phyloP scores from a whole-genome alignment of 163 green algal genomes.

The Chloroidium sp. region DNA sequence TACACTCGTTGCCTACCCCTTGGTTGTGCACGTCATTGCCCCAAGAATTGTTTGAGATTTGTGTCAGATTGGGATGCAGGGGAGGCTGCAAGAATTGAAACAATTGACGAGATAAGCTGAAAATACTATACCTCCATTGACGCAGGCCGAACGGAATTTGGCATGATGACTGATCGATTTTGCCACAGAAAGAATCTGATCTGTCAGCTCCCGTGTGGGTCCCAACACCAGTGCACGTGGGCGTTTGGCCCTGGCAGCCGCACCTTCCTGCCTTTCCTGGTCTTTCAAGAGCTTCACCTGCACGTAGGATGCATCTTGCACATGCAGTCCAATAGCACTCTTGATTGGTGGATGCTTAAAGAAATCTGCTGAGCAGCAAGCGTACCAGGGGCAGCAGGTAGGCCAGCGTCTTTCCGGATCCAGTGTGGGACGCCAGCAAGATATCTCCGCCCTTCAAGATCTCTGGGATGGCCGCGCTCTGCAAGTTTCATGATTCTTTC shows the following conservation, averaged over 20 bases:
- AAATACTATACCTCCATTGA: conserved; percentile 36
- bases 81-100: background rate
- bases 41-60: background rate
- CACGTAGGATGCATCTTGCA: background rate
- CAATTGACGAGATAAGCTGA: background rate
- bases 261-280: conserved; percentile 21
- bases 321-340: background rate
- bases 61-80: too few species aligned
- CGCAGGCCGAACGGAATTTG: conserved; percentile 65
- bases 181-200: conserved; percentile 77
- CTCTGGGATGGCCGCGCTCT: conserved; percentile 39
- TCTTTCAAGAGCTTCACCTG: conserved; percentile 59
- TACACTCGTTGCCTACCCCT: too few species aligned
- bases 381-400: conserved; percentile 68
- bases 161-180: conserved; percentile 77
- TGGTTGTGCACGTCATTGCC: background rate
- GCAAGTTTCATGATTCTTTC: background rate
- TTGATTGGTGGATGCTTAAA: background rate
- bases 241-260: conserved; percentile 40
- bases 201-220: conserved; percentile 89
- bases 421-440: conserved; percentile 56
- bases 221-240: conserved; percentile 80
- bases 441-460: conserved; percentile 57
- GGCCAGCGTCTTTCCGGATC: conserved; percentile 72
- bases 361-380: background rate